Base-by-base conservation (phyloP, 305 asterid genomes). In the Plantago lanceolata region DNA sequence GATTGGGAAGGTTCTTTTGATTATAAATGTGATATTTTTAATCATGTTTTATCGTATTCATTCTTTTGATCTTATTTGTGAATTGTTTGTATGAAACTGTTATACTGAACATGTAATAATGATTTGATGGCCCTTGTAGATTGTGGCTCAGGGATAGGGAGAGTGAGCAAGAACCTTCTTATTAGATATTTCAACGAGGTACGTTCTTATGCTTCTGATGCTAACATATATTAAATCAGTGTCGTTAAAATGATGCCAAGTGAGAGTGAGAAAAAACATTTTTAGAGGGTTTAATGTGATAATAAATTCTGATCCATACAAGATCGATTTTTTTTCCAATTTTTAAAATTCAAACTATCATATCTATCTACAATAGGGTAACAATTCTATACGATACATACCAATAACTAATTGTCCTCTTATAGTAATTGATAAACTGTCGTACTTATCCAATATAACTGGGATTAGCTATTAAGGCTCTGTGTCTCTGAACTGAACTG, bases 71-170 rank as follows among this genome's bases (percentile, higher is more conserved):
- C 35, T n/a, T 21, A 40, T 43, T 19, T 21, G 54, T 48, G 45
- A 33, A 8, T n/a, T 37, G 49, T 28, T 35, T 57, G 44, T 52
- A 24, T 65, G 47, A 20, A 45, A 47, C 53, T 66, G 29, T 37
- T 47, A 51, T 0, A 13, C 19, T 61, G 0, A 13, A 31, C 57
- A 59, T 64, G 3, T 28, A 52, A 63, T 71, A 62, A 67, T 64
- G 44, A 58, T 73, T 73, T 40, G 58, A 17, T 61, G 20, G 64
- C 43, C 37, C 49, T 12, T 44, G 82, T 85, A 90, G 97, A 93
- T 83, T 93, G 97, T 81, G 97, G 99, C 64, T 88, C 95, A 2
- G 99, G 99, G 63, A 85, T 93, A 66, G 99, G 99, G 57, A 85
- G 97, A 73, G 62, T 93, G 56, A 75, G 94, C 72, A 85, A 83